Percentiles rank a stretch among this genome's conserved stretches.
Evolutionary conservation across 306 rosid genomes (phyloP).

Genomic region (Fragaria iinumae): DNA sequence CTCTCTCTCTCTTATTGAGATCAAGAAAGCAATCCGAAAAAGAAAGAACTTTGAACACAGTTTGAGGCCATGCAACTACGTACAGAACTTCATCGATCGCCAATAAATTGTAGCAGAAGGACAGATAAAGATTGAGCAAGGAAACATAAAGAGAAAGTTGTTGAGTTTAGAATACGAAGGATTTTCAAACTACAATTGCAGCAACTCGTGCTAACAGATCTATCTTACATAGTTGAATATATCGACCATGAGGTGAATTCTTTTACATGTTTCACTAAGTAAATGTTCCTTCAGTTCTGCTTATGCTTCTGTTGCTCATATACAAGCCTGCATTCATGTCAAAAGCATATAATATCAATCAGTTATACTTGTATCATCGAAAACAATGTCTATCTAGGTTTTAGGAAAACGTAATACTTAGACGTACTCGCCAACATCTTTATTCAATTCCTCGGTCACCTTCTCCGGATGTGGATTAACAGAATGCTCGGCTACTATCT

Average conservation of each 20-base stretch:
- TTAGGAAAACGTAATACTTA: not conserved
- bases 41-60: not conserved
- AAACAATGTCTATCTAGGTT: not conserved
- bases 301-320: not conserved
- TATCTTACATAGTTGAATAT: not conserved
- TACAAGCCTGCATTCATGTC: conserved; percentile 33
- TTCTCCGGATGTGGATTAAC: conserved; percentile 37
- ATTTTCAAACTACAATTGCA: not conserved
- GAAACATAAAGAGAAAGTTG: not conserved
- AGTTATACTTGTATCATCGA: not conserved
- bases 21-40: too few relatives aligned
- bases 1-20: too few relatives aligned
- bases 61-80: not conserved
- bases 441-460: conserved; percentile 37
- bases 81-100: not conserved
- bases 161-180: not conserved
- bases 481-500: conserved; percentile 14
- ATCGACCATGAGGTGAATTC: not conserved
- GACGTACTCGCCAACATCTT: conserved; percentile 43
- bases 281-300: not conserved
- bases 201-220: not conserved
- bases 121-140: not conserved
- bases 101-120: not conserved
- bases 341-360: not conserved
- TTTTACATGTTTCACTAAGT: not conserved